Evolutionary conservation across 2,329 filamentous ascomycete species (phyloP), one percentile per base, ranked within the genome.

Genomic region (Calonectria pseudoreteaudii): DNA sequence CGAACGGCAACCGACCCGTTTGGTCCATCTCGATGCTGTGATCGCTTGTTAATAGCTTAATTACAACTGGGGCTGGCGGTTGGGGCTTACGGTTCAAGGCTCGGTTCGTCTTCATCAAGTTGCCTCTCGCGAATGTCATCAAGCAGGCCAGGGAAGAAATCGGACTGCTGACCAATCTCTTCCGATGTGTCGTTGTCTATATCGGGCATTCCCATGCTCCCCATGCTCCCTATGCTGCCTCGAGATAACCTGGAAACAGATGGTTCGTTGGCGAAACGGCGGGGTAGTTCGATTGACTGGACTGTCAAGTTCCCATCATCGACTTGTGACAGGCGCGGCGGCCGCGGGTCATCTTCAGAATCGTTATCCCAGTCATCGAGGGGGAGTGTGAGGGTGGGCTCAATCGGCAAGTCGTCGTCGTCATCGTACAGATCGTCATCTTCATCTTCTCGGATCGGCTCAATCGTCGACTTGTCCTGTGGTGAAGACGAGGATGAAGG

Each of bases 231-330:
- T 70, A 92, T 83, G 74, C 89, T 91, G 2, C 87, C 88, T 70
- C 91, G 83, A 14, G 89, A 90, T 36, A 89, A 78, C 36, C 90
- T 83, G 4, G 85, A 84, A 75, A 72, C 91, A 89, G 67, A 84
- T 88, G 47, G 84, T 4, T 60, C 79, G 20, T 41, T 56, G 52
- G 52, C 52, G 20, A 87, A 88, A 64, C 91, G 85, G 34, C 91
- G 86, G 10, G 91, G 88, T 64, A 92, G 79, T 82, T 93, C 92
- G 34, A 93, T 87, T 2, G 91, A 92, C 73, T 89, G 87, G 50
- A 88, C 82, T 0, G 91, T 93, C 74, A 87, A 87, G 76, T 92
- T 89, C 52, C 91, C 89, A 31, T 92, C 90, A 69, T 92, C 90
- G 30, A 93, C 79, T 13, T 87, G 85, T 38, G 89, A 88, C 65